Base-by-base conservation (phyloP, 306 rosid species). In the Castanea mollissima region DNA sequence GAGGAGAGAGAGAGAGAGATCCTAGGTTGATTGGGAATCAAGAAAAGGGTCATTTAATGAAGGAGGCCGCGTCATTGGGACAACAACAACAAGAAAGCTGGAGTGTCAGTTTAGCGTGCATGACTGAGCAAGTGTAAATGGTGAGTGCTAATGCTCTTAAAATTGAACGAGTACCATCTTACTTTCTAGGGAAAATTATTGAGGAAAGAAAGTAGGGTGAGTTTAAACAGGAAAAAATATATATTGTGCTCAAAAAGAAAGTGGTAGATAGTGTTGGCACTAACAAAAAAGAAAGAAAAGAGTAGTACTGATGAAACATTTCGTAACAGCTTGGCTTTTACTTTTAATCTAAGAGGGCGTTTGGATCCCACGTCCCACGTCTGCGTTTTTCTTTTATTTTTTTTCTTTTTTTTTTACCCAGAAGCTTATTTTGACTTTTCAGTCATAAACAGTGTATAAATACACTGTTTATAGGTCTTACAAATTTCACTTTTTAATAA, bases 51-150 rank as follows among this genome's bases (percentile, higher is more conserved):
- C 89, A 84, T 85, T 87, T 44, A 80, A 75, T 84, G 83, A 69
- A 54, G 69, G 81, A 80, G 38, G 71, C 80, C 85, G 81, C 56
- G 76, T n/a, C 77, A 75, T 74, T 78, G 73, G 77, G 69, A 58
- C 76, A 57, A 55, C 80, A 57, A 51, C 74, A 57, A 51, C 71
- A 80, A 85, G 79, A 87, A 86, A 87, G 90, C 84, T 83, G 74
- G 65, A 71, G 78, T 89, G 92, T 91, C 97, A 91, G 96, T 83
- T 85, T 91, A 86, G 97, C 92, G 90, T 93, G 94, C 94, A 62
- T 86, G 19, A 81, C 86, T 85, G 77, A 79, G 87, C 80, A 87
- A 86, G 86, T 67, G 52, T 67, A 46, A 34, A 84, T 86, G 74
- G 78, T 75, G 81, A 69, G 55, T 35, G 57, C 84, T 59, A 76